Evolutionary conservation across 331 rosid genomes (phyloP), one percentile per base, ranked within the genome.

Genomic region (Malus hybrid): DNA sequence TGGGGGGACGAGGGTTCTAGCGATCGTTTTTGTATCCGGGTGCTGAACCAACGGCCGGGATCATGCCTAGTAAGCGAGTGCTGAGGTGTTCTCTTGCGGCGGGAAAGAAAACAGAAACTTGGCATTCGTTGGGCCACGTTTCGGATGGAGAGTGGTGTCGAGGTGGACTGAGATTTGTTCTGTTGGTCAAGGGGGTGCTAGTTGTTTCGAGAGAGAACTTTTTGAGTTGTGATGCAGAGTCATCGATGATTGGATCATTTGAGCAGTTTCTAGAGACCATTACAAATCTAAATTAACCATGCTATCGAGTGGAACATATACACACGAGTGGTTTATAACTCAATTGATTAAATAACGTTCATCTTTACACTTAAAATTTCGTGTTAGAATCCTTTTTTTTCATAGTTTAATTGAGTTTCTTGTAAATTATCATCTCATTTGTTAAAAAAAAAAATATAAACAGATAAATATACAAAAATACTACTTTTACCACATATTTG

Each of bases 331-430:
- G 44, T 39, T 36, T 36, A 36, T 36, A 36, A 36, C 4, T 39
- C 12, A 39, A 39, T 39, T 9, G 0, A 0, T 39, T 39, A 39
- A 39, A 39, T 2, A 39, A 0, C 4, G 44, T 39, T 39, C 12
- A 39, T 39, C 0, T 9, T 39, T 2, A 2, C 12, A 2, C 0
- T 1, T 8, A 9, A 39, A 39, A 39, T 9, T 39, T 39, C 4
- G 4, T 39, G 44, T 9, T 3, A 8, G 0, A 39, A 39, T 36
- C 10, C 0, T 0, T 36, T 36, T 36, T 2, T 2, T 0, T 0
- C n/a, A 36, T 36, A 0, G 10, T 36, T 8, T 36, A 36, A 36
- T 36, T 8, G 44, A 36, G 11, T 39, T 39, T 39, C 44, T 28
- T 39, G 12, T 39, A 39, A 39, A 39, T 9, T 39, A 39, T 0